Base-by-base conservation (phyloP, 2,329 filamentous ascomycete species). In the Ophiostoma perfectum region DNA sequence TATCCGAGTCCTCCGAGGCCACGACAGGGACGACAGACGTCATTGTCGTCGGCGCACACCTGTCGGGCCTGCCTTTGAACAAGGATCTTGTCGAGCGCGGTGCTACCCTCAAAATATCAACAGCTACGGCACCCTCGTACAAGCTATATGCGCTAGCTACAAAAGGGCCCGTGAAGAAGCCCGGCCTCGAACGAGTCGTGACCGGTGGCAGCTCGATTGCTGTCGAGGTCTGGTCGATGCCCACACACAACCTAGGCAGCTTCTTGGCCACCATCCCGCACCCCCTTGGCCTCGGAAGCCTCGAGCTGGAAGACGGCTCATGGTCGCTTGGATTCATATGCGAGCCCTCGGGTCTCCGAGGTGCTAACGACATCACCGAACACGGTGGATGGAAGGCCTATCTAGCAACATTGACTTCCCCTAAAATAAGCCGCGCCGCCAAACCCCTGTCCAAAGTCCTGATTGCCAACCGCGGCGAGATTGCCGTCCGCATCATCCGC, bases 281-380 rank as follows among this genome's bases (percentile, higher is more conserved):
- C 4, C 78, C 78, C 2, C 73, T 80, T 0, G 75, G 73, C 5
- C 75, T 80, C 6, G 78, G 78, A 1, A 76, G 75, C 0, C 66
- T 80, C 12, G 76, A 80, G 71, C 73, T 80, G 0, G 49, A 65
- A 0, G 74, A 78, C 52, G 75, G 75, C 1, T 71, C 72, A 5
- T 79, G 78, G 78, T 73, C 76, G 5, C 74, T 69, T 14, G 77
- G 78, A 0, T 78, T 80, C 60, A 73, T 80, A 1, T 80, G 78
- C 52, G 78, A 80, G 69, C 77, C 76, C 1, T 67, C 73, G 4
- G 78, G 77, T 0, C 67, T 79, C 1, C 70, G 72, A 0, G 72
- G 69, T 42, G 77, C 76, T 0, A 68, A 67, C 0, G 78, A 79
- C 38, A 76, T 79, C 36, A 78, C 75, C 0, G 64, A 65, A 0